A percentile compares a stretch with the other conserved stretches of the same genome.
phyloP scores from a whole-genome alignment of 2,329 filamentous ascomycete genomes.

The Arthrobotrys sinensis region DNA sequence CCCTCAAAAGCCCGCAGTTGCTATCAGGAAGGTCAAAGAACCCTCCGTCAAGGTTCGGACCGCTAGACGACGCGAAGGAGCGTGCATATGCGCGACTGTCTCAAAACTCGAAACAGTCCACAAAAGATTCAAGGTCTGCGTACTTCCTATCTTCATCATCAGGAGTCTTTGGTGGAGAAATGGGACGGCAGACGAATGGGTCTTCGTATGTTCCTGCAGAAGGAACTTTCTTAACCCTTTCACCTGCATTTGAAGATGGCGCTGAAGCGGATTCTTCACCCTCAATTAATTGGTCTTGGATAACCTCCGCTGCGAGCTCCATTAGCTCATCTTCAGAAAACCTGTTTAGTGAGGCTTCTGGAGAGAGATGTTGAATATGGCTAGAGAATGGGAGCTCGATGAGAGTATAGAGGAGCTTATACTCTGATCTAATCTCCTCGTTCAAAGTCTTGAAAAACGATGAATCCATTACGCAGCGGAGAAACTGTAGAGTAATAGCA shows the following conservation, averaged over 20 bases:
- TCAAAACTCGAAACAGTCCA: slow-evolving; percentile 41
- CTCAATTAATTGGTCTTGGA: slow-evolving; percentile 53
- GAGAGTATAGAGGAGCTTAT: slow-evolving; percentile 41
- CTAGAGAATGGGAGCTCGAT: slow-evolving; percentile 53
- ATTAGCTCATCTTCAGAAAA: slow-evolving; percentile 50
- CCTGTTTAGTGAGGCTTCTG: slow-evolving; percentile 23
- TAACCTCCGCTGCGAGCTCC: slow-evolving; percentile 44
- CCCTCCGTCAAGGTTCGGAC: slow-evolving; percentile 8
- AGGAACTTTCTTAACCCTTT: slow-evolving; percentile 14
- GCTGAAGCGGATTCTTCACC: slow-evolving; percentile 27
- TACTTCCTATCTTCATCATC: slow-evolving; percentile 48
- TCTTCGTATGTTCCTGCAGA: slow-evolving; percentile 21
- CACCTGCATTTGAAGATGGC: slow-evolving; percentile 10
- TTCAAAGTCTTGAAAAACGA: slow-evolving; percentile 51
- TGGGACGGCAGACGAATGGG: slow-evolving; percentile 36
- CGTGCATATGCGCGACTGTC: slow-evolving; percentile 11
- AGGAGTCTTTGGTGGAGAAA: slow-evolving; percentile 56
- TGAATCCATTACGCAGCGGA: slow-evolving; percentile 54
- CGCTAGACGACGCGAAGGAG: slow-evolving; percentile 1
- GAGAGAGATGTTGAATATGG: slow-evolving; percentile 45
- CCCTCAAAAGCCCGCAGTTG: background rate
- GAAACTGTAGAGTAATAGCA: slow-evolving; percentile 45
- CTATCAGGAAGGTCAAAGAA: slow-evolving; percentile 22
- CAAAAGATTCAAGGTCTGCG: slow-evolving; percentile 28
- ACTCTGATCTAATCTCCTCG: slow-evolving; percentile 44